phyloP scores from a whole-genome alignment of 1,284 basidiomycete species.

The Cryptococcus sp. region DNA sequence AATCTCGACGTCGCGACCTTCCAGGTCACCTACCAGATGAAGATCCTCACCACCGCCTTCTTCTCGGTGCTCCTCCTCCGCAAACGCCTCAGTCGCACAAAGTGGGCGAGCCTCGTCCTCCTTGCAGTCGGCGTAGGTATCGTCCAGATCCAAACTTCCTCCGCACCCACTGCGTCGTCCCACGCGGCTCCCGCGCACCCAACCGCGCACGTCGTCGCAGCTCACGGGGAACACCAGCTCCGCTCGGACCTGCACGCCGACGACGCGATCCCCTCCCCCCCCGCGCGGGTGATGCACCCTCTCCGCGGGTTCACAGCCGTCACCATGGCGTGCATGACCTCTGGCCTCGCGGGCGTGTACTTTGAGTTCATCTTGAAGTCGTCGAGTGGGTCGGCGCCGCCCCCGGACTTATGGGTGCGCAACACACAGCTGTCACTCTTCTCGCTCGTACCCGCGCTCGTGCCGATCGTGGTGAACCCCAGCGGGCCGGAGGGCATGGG shows the following conservation, averaged over 20 bases:
- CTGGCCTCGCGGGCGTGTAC: conserved; percentile 96
- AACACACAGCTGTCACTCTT: conserved; percentile 95
- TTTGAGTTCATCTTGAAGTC: conserved; percentile 96
- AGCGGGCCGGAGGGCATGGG: conserved; percentile 36
- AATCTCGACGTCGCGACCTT: conserved; percentile 94
- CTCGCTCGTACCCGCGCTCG: conserved; percentile 82
- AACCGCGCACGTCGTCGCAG: conserved; percentile 9
- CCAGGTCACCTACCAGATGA: conserved; percentile 87
- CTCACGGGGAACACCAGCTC: conserved; percentile 11
- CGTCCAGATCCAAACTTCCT: conserved; percentile 73
- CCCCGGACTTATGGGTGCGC: conserved; percentile 82
- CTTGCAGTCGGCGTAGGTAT: conserved; percentile 88
- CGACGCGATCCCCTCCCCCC: conserved; percentile 2
- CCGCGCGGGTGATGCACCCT: conserved; percentile 59
- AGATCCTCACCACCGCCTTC: conserved; percentile 92
- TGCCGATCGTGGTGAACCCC: conserved; percentile 68
- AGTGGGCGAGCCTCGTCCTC: conserved; percentile 80
- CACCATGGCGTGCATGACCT: conserved; percentile 86
- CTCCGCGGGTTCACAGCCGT: conserved; percentile 81
- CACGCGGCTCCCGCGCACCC: conserved; percentile 3
- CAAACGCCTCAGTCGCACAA: conserved; percentile 66
- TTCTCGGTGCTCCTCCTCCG: conserved; percentile 89
- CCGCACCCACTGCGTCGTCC: conserved; percentile 16
- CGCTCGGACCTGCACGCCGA: conserved; percentile 15
- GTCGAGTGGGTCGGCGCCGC: conserved; percentile 49